phyloP scores from a whole-genome alignment of 179 eudicot genomes.

The Vitellaria paradoxa region DNA sequence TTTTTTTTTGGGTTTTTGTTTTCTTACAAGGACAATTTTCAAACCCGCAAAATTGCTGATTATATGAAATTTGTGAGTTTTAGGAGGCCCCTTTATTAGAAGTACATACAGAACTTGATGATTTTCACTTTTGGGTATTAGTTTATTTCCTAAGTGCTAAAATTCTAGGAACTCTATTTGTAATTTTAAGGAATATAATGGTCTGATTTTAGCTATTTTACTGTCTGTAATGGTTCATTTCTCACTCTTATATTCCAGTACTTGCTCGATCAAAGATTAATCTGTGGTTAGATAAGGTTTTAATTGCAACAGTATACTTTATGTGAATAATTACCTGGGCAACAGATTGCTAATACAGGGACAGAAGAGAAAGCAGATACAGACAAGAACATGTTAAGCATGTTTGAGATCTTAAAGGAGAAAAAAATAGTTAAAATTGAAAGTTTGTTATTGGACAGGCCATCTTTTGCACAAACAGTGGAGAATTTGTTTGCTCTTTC shows the following conservation, averaged over 20 bases:
- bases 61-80: background rate
- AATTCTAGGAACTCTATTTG: background rate
- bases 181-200: background rate
- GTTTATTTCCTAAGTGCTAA: background rate
- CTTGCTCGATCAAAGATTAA: background rate
- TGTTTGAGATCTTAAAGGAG: constrained; percentile 45
- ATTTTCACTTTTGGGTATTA: background rate
- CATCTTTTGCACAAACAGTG: constrained; percentile 59
- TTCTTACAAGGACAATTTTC: background rate
- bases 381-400: constrained; percentile 44
- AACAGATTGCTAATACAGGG: constrained; percentile 19
- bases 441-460: constrained; percentile 43
- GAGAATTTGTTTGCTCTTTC: constrained; percentile 67
- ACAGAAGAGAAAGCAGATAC: constrained; percentile 42
- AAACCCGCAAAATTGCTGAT: background rate
- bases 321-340: background rate
- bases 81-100: background rate
- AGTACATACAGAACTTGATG: background rate
- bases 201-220: background rate
- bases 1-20: no score
- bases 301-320: background rate
- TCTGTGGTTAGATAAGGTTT: background rate
- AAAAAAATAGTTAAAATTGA: constrained; percentile 39
- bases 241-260: background rate
- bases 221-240: background rate